These are phyloP conservation scores for Xerocomellus intermedius DNA, from an alignment of 768 basidiomycete genomes.

Conservation along the genomic window DNA sequence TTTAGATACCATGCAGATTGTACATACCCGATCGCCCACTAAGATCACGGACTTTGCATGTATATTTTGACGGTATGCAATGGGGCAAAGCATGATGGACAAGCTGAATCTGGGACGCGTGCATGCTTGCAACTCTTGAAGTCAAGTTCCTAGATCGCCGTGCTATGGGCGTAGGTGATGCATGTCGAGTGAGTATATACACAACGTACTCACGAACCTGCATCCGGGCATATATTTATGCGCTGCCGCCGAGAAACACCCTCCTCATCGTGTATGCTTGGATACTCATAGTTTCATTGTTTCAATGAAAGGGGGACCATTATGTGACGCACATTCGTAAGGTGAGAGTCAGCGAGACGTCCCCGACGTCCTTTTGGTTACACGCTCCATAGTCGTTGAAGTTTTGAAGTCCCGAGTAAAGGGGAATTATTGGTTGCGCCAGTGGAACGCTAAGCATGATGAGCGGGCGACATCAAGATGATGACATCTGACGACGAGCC, in stretches of 20 bases:
- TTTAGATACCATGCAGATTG: slow-evolving; percentile 14
- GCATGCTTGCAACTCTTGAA: background rate
- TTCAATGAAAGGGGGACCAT: background rate
- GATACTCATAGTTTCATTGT: background rate
- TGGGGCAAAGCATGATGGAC: background rate
- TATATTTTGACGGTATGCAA: background rate
- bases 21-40: slow-evolving; percentile 4
- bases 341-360: too few species aligned
- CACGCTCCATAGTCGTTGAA: too few species aligned
- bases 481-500: too few species aligned
- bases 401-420: too few species aligned
- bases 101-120: background rate
- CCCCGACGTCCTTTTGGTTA: too few species aligned
- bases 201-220: background rate
- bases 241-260: too few species aligned
- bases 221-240: background rate
- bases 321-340: background rate
- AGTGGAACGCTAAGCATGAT: too few species aligned
- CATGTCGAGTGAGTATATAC: background rate
- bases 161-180: too few species aligned
- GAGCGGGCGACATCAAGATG: too few species aligned
- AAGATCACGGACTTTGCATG: too few species aligned
- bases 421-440: too few species aligned
- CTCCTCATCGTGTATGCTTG: background rate
- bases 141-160: background rate